Evolutionary conservation across 2,329 filamentous ascomycete genomes (phyloP).

Genomic region (Clarireedia sp.): DNA sequence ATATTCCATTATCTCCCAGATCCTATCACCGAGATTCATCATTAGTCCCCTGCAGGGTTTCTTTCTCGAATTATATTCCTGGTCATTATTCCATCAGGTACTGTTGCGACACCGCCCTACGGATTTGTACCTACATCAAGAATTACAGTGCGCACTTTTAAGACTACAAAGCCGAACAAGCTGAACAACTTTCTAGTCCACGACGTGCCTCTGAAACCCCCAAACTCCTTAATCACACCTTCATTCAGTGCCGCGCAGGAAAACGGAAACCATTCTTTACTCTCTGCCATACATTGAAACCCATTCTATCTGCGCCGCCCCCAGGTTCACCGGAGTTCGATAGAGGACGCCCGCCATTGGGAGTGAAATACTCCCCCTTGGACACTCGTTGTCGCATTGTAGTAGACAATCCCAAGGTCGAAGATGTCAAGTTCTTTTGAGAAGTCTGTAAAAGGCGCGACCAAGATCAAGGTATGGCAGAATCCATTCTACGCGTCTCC

Average conservation of each 20-base stretch:
- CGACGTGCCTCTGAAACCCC: background rate
- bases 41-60: too few species aligned
- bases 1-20: too few species aligned
- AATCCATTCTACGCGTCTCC: slow-evolving; percentile 3
- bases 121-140: background rate
- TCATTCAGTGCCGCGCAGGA: background rate
- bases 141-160: background rate
- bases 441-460: slow-evolving; percentile 98
- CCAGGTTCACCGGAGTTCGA: background rate
- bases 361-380: slow-evolving; percentile 8
- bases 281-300: background rate
- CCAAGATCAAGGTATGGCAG: slow-evolving; percentile 78
- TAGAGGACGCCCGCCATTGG: slow-evolving; percentile 2
- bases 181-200: background rate
- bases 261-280: background rate
- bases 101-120: background rate
- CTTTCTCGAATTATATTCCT: background rate
- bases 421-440: slow-evolving; percentile 83
- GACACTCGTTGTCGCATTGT: slow-evolving; percentile 6
- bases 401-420: slow-evolving; percentile 9
- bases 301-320: background rate
- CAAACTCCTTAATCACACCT: background rate
- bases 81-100: background rate
- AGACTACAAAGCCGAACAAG: background rate
- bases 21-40: too few species aligned